Conservation (phyloP, 441 rosid species). For the Erysimum cheiri region DNA sequence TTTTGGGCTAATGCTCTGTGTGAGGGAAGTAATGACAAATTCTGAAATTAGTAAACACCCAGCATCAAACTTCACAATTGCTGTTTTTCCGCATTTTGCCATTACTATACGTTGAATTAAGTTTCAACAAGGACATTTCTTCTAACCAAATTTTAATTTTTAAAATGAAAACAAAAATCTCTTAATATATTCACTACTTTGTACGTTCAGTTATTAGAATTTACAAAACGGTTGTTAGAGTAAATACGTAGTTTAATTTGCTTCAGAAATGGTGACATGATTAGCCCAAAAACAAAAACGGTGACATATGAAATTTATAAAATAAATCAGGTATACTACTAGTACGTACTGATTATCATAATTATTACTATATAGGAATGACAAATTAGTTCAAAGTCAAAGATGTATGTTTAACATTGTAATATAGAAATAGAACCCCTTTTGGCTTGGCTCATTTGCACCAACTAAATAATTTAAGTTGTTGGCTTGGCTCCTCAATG, state of each 20-base stretch:
- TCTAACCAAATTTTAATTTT: background rate
- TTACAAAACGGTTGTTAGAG: background rate
- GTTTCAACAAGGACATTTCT: background rate
- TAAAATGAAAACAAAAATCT: background rate
- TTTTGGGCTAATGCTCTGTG: background rate
- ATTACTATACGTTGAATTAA: background rate
- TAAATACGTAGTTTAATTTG: background rate
- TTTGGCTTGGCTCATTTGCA: no score
- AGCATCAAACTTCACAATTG: background rate
- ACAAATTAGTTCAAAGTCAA: background rate
- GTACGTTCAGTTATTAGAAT: background rate
- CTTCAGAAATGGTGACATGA: background rate
- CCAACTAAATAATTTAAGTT: no score
- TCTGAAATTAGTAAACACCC: no score
- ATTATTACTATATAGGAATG: constrained; percentile 5
- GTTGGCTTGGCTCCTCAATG: no score
- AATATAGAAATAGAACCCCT: no score
- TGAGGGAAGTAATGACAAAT: background rate
- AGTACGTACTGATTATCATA: no score
- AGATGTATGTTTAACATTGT: background rate
- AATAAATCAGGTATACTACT: no score
- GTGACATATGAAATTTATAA: no score
- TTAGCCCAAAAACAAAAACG: no score
- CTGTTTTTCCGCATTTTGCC: background rate
- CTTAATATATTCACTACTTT: background rate